phyloP scores from a whole-genome alignment of 371 early-diverging fungal species.

The Mortierella sp. region DNA sequence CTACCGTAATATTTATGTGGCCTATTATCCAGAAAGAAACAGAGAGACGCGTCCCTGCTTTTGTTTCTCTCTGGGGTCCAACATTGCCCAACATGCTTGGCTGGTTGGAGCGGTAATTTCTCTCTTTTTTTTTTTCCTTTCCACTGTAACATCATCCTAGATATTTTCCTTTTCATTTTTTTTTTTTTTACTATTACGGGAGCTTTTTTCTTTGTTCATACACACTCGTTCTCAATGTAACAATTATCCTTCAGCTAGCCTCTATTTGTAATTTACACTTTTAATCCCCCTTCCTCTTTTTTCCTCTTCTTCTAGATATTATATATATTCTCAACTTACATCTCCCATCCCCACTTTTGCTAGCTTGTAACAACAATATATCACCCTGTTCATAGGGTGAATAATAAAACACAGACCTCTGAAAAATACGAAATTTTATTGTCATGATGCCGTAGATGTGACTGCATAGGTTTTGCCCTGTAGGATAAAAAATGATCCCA shows the following conservation, averaged over 20 bases:
- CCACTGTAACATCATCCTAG: background rate
- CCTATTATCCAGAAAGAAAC: background rate
- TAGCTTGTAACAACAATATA: constrained; percentile 5
- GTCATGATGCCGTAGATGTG: too few species aligned
- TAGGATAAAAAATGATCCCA: too few species aligned
- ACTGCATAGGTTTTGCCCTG: too few species aligned
- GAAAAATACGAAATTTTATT: too few species aligned
- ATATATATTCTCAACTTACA: background rate
- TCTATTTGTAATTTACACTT: constrained; percentile 7
- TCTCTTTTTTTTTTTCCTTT: background rate
- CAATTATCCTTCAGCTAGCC: background rate
- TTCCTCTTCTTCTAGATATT: background rate
- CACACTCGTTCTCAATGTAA: background rate
- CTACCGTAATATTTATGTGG: background rate
- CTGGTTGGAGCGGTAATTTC: background rate
- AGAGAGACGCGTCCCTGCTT: background rate
- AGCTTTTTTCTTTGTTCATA: background rate
- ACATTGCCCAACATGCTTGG: too few species aligned
- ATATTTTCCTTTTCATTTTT: background rate
- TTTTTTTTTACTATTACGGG: too few species aligned
- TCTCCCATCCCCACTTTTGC: too few species aligned
- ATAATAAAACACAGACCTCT: too few species aligned
- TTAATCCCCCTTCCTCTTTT: background rate
- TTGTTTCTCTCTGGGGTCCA: background rate
- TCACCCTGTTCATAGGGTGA: too few species aligned